Evolutionary conservation across 2,329 filamentous ascomycete genomes (phyloP).

Genomic region (Colletotrichum scovillei): DNA sequence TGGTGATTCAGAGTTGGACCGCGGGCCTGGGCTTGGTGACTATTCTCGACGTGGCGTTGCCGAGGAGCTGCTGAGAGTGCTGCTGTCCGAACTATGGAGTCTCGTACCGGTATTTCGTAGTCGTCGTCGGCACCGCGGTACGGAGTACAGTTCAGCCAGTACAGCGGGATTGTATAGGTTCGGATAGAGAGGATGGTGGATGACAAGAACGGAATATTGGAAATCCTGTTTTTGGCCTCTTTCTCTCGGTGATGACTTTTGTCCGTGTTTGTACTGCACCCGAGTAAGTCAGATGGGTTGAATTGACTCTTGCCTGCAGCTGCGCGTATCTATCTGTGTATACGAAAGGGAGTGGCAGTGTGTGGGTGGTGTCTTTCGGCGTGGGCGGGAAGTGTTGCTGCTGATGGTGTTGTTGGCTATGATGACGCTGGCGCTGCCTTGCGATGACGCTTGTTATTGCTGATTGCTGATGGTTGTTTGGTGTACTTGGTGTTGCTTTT

Average conservation of each 20-base stretch:
- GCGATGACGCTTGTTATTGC: slow-evolving; percentile 15
- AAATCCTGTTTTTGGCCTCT: slow-evolving; percentile 22
- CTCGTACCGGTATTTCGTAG: neutral
- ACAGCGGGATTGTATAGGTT: neutral
- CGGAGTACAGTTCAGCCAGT: neutral
- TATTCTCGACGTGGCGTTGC: slow-evolving; percentile 33
- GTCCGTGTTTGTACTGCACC: neutral
- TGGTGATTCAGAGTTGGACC: neutral
- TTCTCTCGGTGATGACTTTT: slow-evolving; percentile 17
- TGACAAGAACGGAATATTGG: neutral
- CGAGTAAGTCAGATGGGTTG: neutral
- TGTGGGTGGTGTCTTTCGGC: slow-evolving; percentile 2
- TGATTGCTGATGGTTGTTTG: neutral
- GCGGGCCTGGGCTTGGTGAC: slow-evolving; percentile 10
- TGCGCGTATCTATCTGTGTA: neutral
- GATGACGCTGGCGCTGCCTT: slow-evolving; percentile 4
- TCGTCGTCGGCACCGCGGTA: neutral
- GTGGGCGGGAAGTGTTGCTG: neutral
- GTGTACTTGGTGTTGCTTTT: neutral
- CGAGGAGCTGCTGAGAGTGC: slow-evolving; percentile 11
- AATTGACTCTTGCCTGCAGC: neutral
- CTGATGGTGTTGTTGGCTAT: neutral
- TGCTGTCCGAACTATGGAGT: neutral
- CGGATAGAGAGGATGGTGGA: neutral
- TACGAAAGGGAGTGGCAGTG: neutral